phyloP scores from a whole-genome alignment of 768 basidiomycete species.

The Suillus weaverae region DNA sequence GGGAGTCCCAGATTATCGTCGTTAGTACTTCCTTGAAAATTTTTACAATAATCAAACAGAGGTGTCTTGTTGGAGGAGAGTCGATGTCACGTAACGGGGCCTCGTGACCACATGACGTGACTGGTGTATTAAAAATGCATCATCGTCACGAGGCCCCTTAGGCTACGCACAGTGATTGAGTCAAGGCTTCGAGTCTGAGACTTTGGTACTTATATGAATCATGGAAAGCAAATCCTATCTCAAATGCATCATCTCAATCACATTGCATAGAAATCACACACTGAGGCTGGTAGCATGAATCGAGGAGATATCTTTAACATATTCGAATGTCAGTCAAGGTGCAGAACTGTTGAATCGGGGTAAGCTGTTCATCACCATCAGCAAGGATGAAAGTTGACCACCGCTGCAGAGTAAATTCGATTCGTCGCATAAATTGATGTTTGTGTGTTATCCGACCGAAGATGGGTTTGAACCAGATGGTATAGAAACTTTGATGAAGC shows the following conservation, averaged over 20 bases:
- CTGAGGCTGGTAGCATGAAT: not conserved
- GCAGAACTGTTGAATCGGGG: slow-evolving; percentile 44
- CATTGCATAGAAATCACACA: not conserved
- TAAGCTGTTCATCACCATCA: slow-evolving; percentile 18
- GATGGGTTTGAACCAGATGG: slow-evolving; percentile 49
- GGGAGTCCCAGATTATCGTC: too few species aligned
- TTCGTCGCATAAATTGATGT: slow-evolving; percentile 42
- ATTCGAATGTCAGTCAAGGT: slow-evolving; percentile 38
- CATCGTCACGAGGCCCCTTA: too few species aligned
- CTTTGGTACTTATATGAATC: not conserved
- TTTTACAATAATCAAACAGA: too few species aligned
- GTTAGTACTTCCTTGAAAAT: too few species aligned
- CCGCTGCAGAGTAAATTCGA: slow-evolving; percentile 45
- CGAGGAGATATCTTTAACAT: slow-evolving; percentile 32
- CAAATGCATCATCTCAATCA: slow-evolving; percentile 1
- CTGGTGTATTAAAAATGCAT: too few species aligned
- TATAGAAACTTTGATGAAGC: slow-evolving; percentile 42
- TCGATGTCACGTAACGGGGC: too few species aligned
- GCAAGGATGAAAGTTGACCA: not conserved
- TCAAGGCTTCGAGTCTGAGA: too few species aligned
- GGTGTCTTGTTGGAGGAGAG: too few species aligned
- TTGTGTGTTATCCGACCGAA: slow-evolving; percentile 48
- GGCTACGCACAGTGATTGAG: too few species aligned
- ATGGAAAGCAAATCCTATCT: not conserved
- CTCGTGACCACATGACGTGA: too few species aligned